Percentiles rank a stretch among this genome's conserved stretches.
Evolutionary conservation across 805 yeast genomes (phyloP).

Genomic region (Wickerhamiella cacticola): DNA sequence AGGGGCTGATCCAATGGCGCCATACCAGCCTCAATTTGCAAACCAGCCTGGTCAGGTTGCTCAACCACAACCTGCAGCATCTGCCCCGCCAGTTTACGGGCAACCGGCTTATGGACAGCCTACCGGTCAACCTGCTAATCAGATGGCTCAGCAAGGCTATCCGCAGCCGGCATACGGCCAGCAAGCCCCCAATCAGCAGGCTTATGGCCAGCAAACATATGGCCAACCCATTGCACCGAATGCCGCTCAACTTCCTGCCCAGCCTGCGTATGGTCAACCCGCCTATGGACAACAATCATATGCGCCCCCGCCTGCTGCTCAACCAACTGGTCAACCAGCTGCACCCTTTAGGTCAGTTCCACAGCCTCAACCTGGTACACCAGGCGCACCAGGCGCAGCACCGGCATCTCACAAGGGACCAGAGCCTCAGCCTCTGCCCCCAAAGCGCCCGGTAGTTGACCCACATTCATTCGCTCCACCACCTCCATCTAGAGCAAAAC

Average conservation of each 20-base stretch:
- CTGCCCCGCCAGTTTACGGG: constrained; percentile 7
- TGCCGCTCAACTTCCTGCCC: background rate
- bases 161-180: background rate
- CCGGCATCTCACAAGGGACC: background rate
- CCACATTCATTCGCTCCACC: constrained; percentile 24
- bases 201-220: constrained; percentile 6
- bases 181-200: too few relatives aligned
- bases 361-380: constrained; percentile 9
- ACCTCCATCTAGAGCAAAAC: constrained; percentile 9
- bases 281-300: background rate
- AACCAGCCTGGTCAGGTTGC: constrained; percentile 6
- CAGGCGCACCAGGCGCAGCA: background rate
- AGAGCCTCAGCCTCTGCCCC: constrained; percentile 10
- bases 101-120: constrained; percentile 17
- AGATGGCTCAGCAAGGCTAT: constrained; percentile 4
- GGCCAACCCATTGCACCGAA: constrained; percentile 4
- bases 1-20: constrained; percentile 2
- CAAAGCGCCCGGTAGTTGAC: constrained; percentile 20
- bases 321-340: constrained; percentile 9
- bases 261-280: constrained; percentile 1
- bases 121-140: background rate
- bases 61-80: constrained; percentile 12
- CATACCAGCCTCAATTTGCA: constrained; percentile 8
- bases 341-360: constrained; percentile 10
- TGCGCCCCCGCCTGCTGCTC: background rate